These are phyloP conservation scores for Bonia amplexicaulis DNA, from an alignment of 176 grass and related monocot genomes.

Conservation along the genomic window DNA sequence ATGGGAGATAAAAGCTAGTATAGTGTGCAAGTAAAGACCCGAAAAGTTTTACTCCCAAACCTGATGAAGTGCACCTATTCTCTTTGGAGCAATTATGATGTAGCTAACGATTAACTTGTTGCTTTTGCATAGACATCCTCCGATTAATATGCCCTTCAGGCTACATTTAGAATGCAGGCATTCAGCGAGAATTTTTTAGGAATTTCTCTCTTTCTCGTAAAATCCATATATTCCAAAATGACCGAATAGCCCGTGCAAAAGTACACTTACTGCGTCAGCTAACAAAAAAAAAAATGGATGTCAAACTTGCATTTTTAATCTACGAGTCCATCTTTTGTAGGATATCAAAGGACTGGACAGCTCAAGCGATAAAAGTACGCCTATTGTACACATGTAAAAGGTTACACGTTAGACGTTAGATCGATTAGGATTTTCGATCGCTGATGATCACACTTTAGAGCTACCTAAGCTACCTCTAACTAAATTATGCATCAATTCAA, in stretches of 20 bases:
- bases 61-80: not conserved
- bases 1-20: not conserved
- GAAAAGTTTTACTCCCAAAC: not conserved
- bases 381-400: not conserved
- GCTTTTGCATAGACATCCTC: not conserved
- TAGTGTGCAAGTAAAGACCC: slow-evolving; percentile 27
- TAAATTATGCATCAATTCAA: not conserved
- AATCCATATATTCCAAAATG: not conserved
- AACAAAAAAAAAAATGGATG: not conserved
- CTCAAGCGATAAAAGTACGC: not conserved
- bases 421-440: not conserved
- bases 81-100: not conserved
- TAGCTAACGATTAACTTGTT: not conserved
- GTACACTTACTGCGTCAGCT: too few species aligned
- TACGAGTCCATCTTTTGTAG: not conserved
- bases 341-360: not conserved
- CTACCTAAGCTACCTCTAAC: not conserved
- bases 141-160: not conserved
- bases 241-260: too few species aligned
- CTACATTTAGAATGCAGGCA: not conserved
- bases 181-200: not conserved
- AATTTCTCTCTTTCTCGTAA: not conserved
- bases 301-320: not conserved
- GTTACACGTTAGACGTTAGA: not conserved
- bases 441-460: not conserved